Percentiles rank a stretch among this genome's conserved stretches.
These are phyloP conservation scores for Cardamine chenopodiifolia DNA, from an alignment of 345 rosid genomes.

Conservation along the genomic window DNA sequence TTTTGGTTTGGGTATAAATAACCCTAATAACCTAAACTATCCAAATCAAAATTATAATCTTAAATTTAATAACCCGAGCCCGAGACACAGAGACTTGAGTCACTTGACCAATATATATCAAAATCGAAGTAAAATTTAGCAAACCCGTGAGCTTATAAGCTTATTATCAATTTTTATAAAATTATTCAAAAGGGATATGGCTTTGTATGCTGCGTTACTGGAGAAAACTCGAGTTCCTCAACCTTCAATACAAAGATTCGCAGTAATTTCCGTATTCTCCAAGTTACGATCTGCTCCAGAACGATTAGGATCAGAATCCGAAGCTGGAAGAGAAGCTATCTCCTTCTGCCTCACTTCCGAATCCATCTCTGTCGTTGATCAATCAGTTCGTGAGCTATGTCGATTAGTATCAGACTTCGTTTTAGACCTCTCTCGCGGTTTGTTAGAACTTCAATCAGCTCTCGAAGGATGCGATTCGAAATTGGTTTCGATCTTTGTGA, in stretches of 20 bases:
- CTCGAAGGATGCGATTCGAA: conserved; percentile 74
- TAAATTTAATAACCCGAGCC: no score
- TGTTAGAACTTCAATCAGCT: conserved; percentile 85
- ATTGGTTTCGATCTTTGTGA: conserved; percentile 58
- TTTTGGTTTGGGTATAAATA: no score
- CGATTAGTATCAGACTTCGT: conserved; percentile 66
- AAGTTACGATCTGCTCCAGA: conserved; percentile 75
- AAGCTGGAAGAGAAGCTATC: conserved; percentile 56
- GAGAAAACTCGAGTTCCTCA: conserved; percentile 77
- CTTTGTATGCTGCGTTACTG: conserved; percentile 60
- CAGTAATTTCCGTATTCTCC: conserved; percentile 75
- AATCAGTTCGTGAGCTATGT: conserved; percentile 87
- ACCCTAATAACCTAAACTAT: no score
- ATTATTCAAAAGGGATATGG: conserved; percentile 41
- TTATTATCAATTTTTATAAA: no score
- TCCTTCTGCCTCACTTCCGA: conserved; percentile 65
- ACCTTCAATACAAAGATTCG: conserved; percentile 79
- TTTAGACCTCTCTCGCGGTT: conserved; percentile 56
- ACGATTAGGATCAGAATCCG: no score
- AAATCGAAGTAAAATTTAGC: no score
- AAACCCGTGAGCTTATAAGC: no score
- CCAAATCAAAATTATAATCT: no score
- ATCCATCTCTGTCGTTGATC: conserved; percentile 78
- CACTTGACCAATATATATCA: no score
- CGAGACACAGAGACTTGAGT: no score